Evolutionary conservation across 163 green algal genomes (phyloP).

Genomic region (Picocystis sp.): DNA sequence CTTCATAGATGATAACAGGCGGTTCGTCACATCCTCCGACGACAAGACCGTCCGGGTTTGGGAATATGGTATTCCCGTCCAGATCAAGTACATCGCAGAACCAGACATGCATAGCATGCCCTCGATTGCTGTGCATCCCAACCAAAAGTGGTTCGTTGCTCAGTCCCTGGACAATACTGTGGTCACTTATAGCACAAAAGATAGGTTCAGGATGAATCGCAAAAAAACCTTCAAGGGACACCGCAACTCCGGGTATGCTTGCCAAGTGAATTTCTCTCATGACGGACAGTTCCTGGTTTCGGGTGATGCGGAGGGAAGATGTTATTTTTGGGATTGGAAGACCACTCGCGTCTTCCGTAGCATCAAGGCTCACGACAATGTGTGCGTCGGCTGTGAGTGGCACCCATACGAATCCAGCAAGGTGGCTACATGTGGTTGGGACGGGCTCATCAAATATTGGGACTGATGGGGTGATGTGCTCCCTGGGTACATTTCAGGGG

Average conservation of each 20-base stretch:
- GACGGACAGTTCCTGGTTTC: conserved; percentile 42
- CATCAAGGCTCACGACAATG: conserved; percentile 84
- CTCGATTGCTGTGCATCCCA: conserved; percentile 48
- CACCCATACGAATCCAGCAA: conserved; percentile 80
- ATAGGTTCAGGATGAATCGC: conserved; percentile 72
- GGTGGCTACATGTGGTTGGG: conserved; percentile 89
- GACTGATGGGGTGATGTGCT: conserved; percentile 19
- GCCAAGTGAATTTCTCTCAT: conserved; percentile 57
- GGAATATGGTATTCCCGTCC: conserved; percentile 93
- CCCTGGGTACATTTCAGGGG: no score
- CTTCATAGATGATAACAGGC: conserved; percentile 85
- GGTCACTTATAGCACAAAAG: conserved; percentile 49
- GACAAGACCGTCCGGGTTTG: conserved; percentile 97
- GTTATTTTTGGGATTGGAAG: conserved; percentile 96
- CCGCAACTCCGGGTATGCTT: conserved; percentile 81
- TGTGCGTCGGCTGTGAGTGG: conserved; percentile 80
- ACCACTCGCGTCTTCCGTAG: conserved; percentile 47
- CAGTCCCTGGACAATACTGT: conserved; percentile 87
- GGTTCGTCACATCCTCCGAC: conserved; percentile 88
- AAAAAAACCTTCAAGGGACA: conserved; percentile 98
- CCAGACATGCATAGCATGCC: conserved; percentile 86
- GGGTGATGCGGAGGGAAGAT: conserved; percentile 77
- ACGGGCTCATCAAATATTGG: conserved; percentile 77
- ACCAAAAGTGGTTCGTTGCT: conserved; percentile 41
- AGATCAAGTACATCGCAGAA: conserved; percentile 88